These are phyloP conservation scores for Blastocystis sp. DNA, from an alignment of 352 stramenopile species.

Conservation along the genomic window DNA sequence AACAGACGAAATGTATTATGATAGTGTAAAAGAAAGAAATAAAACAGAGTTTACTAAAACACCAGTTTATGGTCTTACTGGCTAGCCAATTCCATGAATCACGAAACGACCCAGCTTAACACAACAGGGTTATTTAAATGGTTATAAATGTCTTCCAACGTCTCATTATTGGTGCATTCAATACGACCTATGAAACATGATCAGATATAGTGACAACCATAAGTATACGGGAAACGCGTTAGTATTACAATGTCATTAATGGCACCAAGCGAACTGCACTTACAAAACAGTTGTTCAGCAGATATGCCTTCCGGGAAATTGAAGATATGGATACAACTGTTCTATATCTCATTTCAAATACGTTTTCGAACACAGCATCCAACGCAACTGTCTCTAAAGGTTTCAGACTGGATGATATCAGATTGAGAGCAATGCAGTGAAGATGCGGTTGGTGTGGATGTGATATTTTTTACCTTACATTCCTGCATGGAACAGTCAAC, in stretches of 20 bases:
- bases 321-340: background rate
- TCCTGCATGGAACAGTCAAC: background rate
- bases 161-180: background rate
- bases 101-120: background rate
- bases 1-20: too few relatives aligned
- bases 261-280: background rate
- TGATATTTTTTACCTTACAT: too few relatives aligned
- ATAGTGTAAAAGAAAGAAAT: too few relatives aligned
- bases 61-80: too few relatives aligned
- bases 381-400: background rate
- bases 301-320: background rate
- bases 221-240: slow-evolving; percentile 2
- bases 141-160: background rate
- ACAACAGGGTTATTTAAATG: background rate
- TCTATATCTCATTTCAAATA: background rate
- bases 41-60: too few relatives aligned
- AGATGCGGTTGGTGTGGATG: too few relatives aligned
- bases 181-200: background rate
- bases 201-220: background rate
- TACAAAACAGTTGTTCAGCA: background rate
- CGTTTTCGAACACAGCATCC: background rate
- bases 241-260: slow-evolving; percentile 6
- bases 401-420: background rate
- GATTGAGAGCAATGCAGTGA: background rate
- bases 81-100: too few relatives aligned